Evolutionary conservation across 768 basidiomycete species (phyloP), one percentile per base, ranked within the genome.

Genomic region (Mycena alexandri): DNA sequence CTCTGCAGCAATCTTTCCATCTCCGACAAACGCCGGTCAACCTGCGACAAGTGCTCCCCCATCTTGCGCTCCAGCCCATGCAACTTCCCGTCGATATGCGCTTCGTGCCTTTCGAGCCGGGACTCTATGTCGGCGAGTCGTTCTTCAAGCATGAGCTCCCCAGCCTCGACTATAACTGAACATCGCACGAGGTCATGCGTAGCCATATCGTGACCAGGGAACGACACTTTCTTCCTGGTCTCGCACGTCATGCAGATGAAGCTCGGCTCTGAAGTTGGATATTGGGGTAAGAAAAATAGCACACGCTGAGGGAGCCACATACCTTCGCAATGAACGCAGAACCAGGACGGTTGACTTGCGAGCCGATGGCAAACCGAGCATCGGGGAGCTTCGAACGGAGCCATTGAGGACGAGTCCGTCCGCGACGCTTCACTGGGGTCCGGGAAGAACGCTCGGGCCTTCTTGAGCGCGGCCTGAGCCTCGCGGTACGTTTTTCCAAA

Each of bases 281-380:
- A 61, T 8, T 5, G 29, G 48, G 22, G 53, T 17, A 44, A 61
- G 3, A 12, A 12, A 16, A 9, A 36, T 33, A 6, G 0, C 17
- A 16, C 1, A 19, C 16, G 66, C 56, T 29, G 63, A 61, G 11
- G 47, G 57, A 62, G 42, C 21, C 69, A 70, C 73, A 53, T 34
- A 66, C 63, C 69, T 63, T 70, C 65, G 44, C 78, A 79, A 19
- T 73, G 63, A 12, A 75, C 71, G 69, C 78, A 79, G 57, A 72
- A 79, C 78, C 78, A 78, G 56, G 74, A 79, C 3, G 78, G 75
- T 44, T 74, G 70, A 7, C 65, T 56, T 16, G 73, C 61, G 13
- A 16, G 14, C 16, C 65, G 47, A 9, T 63, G 55, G 56, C 78
- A 78, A 5, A 73, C 70, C 5, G 70, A 63, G 51, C 78, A 79